A percentile compares a stretch with the other conserved stretches of the same genome.
These are phyloP conservation scores for Xylaria sp. DNA, from an alignment of 2,329 filamentous ascomycete genomes.

Conservation along the genomic window DNA sequence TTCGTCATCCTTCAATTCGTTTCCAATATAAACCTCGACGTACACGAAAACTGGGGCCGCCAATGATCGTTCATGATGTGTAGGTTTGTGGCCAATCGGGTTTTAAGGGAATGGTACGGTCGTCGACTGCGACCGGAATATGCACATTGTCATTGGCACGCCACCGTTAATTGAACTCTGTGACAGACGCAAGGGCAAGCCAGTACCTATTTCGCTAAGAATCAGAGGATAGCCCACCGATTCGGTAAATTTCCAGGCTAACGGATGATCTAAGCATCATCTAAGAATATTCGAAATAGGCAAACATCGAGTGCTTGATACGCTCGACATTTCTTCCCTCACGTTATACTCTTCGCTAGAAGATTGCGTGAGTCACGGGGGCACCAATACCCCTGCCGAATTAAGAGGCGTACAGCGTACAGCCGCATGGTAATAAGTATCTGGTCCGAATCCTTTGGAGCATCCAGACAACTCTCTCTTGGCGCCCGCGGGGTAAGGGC, in stretches of 20 bases:
- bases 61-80: constrained; percentile 9
- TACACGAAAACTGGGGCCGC: constrained; percentile 5
- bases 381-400: constrained; percentile 22
- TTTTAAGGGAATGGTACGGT: constrained; percentile 10
- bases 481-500: constrained; percentile 32
- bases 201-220: neutral
- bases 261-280: neutral
- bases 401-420: neutral
- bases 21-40: neutral
- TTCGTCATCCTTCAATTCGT: constrained; percentile 2
- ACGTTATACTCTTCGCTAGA: neutral
- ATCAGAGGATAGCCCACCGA: constrained; percentile 10
- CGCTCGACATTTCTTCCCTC: neutral
- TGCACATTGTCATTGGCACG: constrained; percentile 1
- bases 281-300: neutral
- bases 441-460: constrained; percentile 15
- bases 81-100: constrained; percentile 22
- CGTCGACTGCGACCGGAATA: constrained; percentile 8
- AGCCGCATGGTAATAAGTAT: neutral
- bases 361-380: neutral
- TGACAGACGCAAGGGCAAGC: neutral
- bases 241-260: neutral
- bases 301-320: neutral
- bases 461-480: constrained; percentile 10
- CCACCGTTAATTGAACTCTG: constrained; percentile 1